Percentiles rank a stretch among this genome's conserved stretches.
Conservation (phyloP, 352 stramenopile species). For the Blastocystis sp. region DNA sequence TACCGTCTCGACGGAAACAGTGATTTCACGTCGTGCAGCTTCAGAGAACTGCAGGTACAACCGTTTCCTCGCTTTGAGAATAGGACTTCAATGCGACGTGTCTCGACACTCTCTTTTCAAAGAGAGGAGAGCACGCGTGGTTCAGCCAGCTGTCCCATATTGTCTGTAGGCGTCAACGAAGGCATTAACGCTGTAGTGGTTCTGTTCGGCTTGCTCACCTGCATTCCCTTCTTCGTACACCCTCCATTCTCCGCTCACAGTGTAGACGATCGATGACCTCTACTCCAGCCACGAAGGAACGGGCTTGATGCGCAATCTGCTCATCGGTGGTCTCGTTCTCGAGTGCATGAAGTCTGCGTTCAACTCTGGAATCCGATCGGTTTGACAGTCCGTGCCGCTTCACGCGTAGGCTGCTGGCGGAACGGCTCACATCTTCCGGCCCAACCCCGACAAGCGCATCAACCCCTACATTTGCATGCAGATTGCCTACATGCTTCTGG, state of each 20-base stretch:
- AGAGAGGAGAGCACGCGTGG: background rate
- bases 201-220: slow-evolving; percentile 21
- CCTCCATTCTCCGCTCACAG: background rate
- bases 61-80: background rate
- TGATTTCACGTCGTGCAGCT: background rate
- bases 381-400: background rate
- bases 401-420: slow-evolving; percentile 31
- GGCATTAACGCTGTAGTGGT: slow-evolving; percentile 13
- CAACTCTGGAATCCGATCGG: slow-evolving; percentile 40
- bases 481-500: slow-evolving; percentile 22
- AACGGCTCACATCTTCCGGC: slow-evolving; percentile 21
- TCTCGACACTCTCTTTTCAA: slow-evolving; percentile 22
- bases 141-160: slow-evolving; percentile 12
- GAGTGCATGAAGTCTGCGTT: slow-evolving; percentile 62
- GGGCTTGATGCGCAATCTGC: slow-evolving; percentile 11
- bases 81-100: slow-evolving; percentile 51
- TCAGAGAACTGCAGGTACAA: slow-evolving; percentile 15
- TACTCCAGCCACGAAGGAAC: slow-evolving; percentile 13
- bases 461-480: slow-evolving; percentile 51
- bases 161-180: slow-evolving; percentile 8
- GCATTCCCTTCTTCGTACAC: slow-evolving; percentile 53
- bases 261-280: slow-evolving; percentile 50
- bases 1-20: background rate
- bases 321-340: slow-evolving; percentile 27
- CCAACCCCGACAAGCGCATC: slow-evolving; percentile 11